Evolutionary conservation across 805 yeast species (phyloP).

Genomic region (Metschnikowia amazonensis): DNA sequence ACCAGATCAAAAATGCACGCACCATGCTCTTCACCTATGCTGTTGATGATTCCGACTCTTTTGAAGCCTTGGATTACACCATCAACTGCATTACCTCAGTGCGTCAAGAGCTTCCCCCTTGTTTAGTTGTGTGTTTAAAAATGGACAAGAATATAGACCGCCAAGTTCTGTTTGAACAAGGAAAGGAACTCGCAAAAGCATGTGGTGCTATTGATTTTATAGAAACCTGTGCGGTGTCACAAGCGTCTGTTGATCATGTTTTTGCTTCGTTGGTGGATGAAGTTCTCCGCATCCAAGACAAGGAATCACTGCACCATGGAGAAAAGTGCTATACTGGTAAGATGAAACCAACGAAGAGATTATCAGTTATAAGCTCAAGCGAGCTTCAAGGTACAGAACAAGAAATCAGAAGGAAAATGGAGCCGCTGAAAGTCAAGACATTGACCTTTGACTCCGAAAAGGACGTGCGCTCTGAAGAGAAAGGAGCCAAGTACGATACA

Average conservation of each 20-base stretch:
- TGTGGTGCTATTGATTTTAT: slow-evolving; percentile 26
- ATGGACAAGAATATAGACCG: slow-evolving; percentile 24
- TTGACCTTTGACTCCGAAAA: not conserved
- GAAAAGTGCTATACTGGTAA: not conserved
- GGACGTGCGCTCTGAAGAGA: not conserved
- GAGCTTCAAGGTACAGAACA: not conserved
- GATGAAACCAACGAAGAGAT: not conserved
- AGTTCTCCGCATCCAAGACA: slow-evolving; percentile 6
- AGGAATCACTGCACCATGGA: not conserved
- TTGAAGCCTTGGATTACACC: slow-evolving; percentile 27
- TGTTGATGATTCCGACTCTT: slow-evolving; percentile 25
- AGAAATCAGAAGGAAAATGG: not conserved
- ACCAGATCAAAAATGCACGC: slow-evolving; percentile 29
- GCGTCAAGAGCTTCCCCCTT: slow-evolving; percentile 26
- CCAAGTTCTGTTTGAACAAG: slow-evolving; percentile 30
- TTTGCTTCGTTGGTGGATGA: slow-evolving; percentile 27
- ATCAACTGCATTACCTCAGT: slow-evolving; percentile 23
- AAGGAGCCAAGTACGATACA: not conserved
- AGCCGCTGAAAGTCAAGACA: not conserved
- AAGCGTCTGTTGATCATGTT: slow-evolving; percentile 22
- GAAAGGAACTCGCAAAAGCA: slow-evolving; percentile 23
- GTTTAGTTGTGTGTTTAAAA: slow-evolving; percentile 31
- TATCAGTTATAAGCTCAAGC: not conserved
- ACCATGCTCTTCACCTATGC: slow-evolving; percentile 31
- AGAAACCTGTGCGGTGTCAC: slow-evolving; percentile 27